Evolutionary conservation across 192 early-diverging fungal species (phyloP), one percentile per base, ranked within the genome.

Genomic region (Rhizoclosmatium globosum): DNA sequence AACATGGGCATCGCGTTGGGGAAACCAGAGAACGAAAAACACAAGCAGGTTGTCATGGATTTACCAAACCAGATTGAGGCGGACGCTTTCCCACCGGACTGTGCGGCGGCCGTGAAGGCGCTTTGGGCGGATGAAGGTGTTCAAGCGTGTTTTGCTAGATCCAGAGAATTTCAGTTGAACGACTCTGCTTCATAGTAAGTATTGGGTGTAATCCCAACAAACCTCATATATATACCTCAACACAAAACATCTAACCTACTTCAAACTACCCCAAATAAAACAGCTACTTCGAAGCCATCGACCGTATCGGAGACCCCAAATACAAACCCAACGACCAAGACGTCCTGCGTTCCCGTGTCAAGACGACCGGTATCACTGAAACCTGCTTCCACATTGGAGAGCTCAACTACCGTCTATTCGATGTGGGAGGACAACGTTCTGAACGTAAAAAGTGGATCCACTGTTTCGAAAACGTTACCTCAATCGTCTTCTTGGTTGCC

Each of bases 381-480:
- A 97, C 95, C 2, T 93, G 92, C 4, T 97, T 99, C 85, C 81
- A 92, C 42, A 94, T 99, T 76, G 94, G 93, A 39, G 95, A 96
- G 50, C 84, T 97, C 59, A 96, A 94, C 44, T 99, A 97, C 84
- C 91, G 95, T 74, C 95, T 99, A 94, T 94, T 96, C 84, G 97
- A 99, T 87, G 97, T 99, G 58, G 97, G 97, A 79, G 97, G 97
- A 53, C 97, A 99, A 89, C 93, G 97, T 57, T 96, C 95, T 56
- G 97, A 99, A 88, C 91, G 97, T 79, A 99, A 99, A 80, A 99
- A 99, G 87, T 98, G 97, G 97, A 97, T 97, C 77, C 97, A 97
- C 85, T 99, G 96, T 79, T 99, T 99, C 77, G 97, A 99, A 81
- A 95, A 96, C 79, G 96, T 98, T 23, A 98, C 95, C 1, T 94